Conservation (phyloP, 805 yeast species). For the Schwanniomyces occidentalis region DNA sequence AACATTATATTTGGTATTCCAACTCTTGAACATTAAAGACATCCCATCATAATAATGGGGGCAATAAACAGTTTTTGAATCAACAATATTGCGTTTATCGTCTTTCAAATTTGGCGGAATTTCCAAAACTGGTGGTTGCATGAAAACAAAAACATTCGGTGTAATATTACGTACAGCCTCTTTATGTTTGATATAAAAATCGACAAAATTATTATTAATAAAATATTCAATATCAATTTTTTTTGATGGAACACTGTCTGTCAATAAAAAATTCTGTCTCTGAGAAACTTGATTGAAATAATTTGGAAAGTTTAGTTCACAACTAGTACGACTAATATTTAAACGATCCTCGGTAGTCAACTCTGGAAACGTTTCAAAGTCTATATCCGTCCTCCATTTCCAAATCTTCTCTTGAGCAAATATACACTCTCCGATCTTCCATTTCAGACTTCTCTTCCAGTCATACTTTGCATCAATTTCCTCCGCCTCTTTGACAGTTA, state of each 20-base stretch:
- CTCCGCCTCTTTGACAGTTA: conserved; percentile 43
- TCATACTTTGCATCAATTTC: conserved; percentile 63
- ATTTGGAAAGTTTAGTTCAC: conserved; percentile 30
- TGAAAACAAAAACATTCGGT: conserved; percentile 53
- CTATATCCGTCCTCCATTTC: conserved; percentile 41
- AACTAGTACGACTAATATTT: conserved; percentile 13
- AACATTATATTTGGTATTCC: conserved; percentile 82
- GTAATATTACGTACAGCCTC: conserved; percentile 44
- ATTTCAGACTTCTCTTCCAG: conserved; percentile 60
- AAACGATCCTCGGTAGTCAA: conserved; percentile 32
- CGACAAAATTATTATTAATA: conserved; percentile 63
- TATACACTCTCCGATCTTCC: conserved; percentile 76
- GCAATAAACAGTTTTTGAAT: conserved; percentile 66
- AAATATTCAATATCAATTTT: conserved; percentile 53
- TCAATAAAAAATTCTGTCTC: conserved; percentile 33
- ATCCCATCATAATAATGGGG: conserved; percentile 96
- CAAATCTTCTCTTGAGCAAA: conserved; percentile 84
- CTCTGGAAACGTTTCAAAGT: conserved; percentile 18
- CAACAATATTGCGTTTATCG: conserved; percentile 50
- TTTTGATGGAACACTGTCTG: conserved; percentile 9
- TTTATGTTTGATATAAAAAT: conserved; percentile 56
- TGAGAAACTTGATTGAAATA: conserved; percentile 29
- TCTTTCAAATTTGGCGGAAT: conserved; percentile 67
- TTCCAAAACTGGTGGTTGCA: conserved; percentile 83
- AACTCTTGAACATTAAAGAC: conserved; percentile 86